Conservation (phyloP, 2,329 filamentous ascomycete species). For the Fusarium dimerum region DNA sequence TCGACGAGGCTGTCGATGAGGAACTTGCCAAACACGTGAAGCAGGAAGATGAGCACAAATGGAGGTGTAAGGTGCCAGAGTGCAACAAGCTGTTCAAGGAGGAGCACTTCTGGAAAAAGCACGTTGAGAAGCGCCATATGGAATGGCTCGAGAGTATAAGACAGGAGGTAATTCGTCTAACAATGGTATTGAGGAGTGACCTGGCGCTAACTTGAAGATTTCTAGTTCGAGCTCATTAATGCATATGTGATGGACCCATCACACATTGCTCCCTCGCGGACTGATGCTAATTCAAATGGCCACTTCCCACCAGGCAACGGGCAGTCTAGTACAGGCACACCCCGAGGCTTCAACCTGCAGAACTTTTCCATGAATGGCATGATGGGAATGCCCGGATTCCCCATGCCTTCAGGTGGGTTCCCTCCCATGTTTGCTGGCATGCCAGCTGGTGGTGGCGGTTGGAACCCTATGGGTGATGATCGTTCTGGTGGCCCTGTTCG, state of each 20-base stretch:
- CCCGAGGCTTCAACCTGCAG: conserved; percentile 85
- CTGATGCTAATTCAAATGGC: conserved; percentile 92
- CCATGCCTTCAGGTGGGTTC: conserved; percentile 49
- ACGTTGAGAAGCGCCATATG: conserved; percentile 90
- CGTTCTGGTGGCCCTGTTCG: conserved; percentile 69
- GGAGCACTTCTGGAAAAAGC: conserved; percentile 95
- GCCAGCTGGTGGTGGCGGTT: conserved; percentile 47
- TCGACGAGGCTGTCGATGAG: conserved; percentile 84
- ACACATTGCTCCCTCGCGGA: conserved; percentile 89
- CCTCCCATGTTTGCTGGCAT: conserved; percentile 56
- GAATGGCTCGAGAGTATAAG: conserved; percentile 83
- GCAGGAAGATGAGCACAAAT: conserved; percentile 97
- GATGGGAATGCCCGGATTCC: conserved; percentile 62
- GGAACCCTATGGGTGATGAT: conserved; percentile 54
- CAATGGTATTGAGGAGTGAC: neutral
- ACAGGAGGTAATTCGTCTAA: conserved; percentile 68
- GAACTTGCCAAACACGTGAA: conserved; percentile 88
- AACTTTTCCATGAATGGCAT: conserved; percentile 65
- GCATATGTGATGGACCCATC: conserved; percentile 92
- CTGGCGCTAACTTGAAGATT: conserved; percentile 7
- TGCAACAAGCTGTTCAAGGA: conserved; percentile 98
- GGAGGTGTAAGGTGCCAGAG: conserved; percentile 92
- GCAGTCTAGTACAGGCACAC: conserved; percentile 78
- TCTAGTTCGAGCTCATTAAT: conserved; percentile 84
- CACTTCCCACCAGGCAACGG: conserved; percentile 84